phyloP scores from a whole-genome alignment of 495 filamentous ascomycete species.

The Emericellopsis terricola region DNA sequence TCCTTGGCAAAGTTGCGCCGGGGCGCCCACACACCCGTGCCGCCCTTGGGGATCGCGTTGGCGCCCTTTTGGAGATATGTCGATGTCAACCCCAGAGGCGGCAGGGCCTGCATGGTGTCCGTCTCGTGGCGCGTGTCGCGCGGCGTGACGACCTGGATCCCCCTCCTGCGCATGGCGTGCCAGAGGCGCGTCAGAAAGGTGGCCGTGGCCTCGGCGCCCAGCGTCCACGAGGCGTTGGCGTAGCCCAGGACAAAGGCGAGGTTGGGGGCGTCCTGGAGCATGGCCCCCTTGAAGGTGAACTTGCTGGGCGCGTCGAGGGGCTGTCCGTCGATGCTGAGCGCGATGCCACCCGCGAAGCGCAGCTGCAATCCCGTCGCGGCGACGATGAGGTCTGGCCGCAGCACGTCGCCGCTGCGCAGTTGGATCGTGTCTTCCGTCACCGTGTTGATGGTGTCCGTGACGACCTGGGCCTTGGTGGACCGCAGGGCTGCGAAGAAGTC shows the following conservation, averaged over 20 bases:
- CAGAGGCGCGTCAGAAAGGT: constrained; percentile 4
- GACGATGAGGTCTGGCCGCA: constrained; percentile 55
- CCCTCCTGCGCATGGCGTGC: not conserved
- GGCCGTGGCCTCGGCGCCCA: constrained; percentile 15
- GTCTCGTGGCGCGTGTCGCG: not conserved
- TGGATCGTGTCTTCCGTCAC: constrained; percentile 40
- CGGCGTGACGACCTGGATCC: not conserved
- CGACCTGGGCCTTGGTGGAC: constrained; percentile 37
- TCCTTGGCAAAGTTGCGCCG: not conserved
- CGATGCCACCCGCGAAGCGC: constrained; percentile 29
- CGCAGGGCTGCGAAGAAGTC: constrained; percentile 53
- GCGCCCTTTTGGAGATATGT: not conserved
- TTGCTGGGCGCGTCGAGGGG: constrained; percentile 31
- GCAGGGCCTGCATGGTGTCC: not conserved
- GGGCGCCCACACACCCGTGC: not conserved
- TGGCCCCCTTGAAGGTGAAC: constrained; percentile 31
- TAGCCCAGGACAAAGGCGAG: constrained; percentile 17
- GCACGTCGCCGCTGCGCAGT: constrained; percentile 33
- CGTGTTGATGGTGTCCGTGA: constrained; percentile 46
- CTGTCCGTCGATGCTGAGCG: constrained; percentile 33
- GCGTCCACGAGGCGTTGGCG: constrained; percentile 43
- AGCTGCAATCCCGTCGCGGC: constrained; percentile 56
- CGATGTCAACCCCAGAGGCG: not conserved
- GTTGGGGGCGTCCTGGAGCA: constrained; percentile 25
- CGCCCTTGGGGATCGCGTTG: not conserved